Percentiles rank a stretch among this genome's conserved stretches.
Evolutionary conservation across 495 filamentous ascomycete genomes (phyloP).

Genomic region (Lineolata rhizophorae): DNA sequence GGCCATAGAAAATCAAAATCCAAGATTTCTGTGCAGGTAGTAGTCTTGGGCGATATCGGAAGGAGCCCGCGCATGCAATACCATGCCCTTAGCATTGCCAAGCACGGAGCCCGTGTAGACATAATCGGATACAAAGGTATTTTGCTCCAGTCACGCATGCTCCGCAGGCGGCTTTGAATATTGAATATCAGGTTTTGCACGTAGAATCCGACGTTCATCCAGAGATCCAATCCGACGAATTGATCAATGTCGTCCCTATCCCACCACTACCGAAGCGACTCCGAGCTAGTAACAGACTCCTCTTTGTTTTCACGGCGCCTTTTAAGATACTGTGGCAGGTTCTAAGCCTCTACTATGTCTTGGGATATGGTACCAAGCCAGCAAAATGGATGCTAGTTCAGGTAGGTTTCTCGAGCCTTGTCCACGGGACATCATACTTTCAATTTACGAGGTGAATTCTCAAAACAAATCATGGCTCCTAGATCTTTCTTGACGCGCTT

Average conservation of each 20-base stretch:
- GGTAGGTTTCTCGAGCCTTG: conserved; percentile 17
- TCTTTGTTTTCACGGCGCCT: conserved; percentile 62
- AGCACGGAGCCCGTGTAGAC: conserved; percentile 56
- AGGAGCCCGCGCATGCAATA: conserved; percentile 97
- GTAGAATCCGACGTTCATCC: conserved; percentile 53
- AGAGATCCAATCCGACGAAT: conserved; percentile 38
- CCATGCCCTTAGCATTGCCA: conserved; percentile 83
- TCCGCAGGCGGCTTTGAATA: not conserved
- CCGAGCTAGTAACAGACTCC: conserved; percentile 43
- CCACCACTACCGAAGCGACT: conserved; percentile 36
- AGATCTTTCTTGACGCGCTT: too few relatives aligned
- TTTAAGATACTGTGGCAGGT: conserved; percentile 76
- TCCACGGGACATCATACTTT: too few relatives aligned
- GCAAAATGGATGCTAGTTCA: conserved; percentile 66
- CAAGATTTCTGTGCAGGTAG: conserved; percentile 34
- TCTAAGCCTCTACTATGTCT: conserved; percentile 38
- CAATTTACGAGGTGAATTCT: not conserved
- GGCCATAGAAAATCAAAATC: too few relatives aligned
- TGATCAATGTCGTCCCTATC: conserved; percentile 46
- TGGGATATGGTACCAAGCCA: conserved; percentile 51
- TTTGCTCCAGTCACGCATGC: conserved; percentile 1
- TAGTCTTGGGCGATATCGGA: conserved; percentile 97
- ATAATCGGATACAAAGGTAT: conserved; percentile 74
- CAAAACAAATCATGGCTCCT: too few relatives aligned
- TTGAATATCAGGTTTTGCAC: not conserved